Percentiles rank a stretch among this genome's conserved stretches.
Evolutionary conservation across 345 rosid species (phyloP).

Genomic region (Rubroshorea leprosula): DNA sequence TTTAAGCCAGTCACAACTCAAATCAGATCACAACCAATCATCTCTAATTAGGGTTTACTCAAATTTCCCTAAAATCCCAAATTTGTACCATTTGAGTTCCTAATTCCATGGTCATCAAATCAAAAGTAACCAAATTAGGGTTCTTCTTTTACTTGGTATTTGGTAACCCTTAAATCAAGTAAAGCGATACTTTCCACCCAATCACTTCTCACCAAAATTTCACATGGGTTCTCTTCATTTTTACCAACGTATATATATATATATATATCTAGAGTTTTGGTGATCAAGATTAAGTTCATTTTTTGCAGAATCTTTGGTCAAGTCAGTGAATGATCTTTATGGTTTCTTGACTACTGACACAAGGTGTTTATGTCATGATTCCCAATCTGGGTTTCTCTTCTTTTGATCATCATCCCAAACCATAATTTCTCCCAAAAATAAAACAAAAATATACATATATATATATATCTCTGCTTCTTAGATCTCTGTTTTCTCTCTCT

Average conservation of each 20-base stretch:
- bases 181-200: constrained; percentile 21
- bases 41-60: constrained; percentile 29
- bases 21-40: constrained; percentile 23
- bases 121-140: constrained; percentile 25
- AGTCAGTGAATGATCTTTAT: constrained; percentile 60
- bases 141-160: constrained; percentile 14
- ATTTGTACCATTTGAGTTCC: constrained; percentile 19
- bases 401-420: constrained; percentile 18
- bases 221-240: neutral
- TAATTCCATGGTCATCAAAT: constrained; percentile 13
- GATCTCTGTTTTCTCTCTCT: constrained; percentile 20
- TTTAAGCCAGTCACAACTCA: constrained; percentile 21
- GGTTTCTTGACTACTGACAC: constrained; percentile 56
- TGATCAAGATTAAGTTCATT: constrained; percentile 32
- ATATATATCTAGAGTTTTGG: constrained; percentile 29
- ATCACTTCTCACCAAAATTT: constrained; percentile 16
- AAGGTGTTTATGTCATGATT: constrained; percentile 47
- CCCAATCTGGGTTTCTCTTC: constrained; percentile 10
- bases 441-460: constrained; percentile 1
- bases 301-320: constrained; percentile 63
- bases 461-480: too few relatives aligned
- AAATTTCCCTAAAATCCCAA: constrained; percentile 13
- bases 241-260: neutral
- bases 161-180: constrained; percentile 19
- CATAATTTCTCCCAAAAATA: constrained; percentile 13